phyloP scores from a whole-genome alignment of 257 asterid species.

The Striga asiatica region DNA sequence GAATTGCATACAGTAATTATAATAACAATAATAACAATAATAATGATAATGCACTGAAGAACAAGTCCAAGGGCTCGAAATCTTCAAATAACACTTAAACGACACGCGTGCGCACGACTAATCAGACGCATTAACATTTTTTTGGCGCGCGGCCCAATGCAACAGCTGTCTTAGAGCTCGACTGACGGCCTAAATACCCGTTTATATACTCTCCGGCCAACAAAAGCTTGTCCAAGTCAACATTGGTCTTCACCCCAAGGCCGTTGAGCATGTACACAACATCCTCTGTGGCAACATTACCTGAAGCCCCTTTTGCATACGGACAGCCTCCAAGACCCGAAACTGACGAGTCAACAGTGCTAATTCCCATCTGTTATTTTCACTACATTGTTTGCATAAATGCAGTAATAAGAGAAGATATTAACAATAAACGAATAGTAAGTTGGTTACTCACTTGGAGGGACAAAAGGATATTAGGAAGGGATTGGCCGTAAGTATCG shows the following conservation, averaged over 20 bases:
- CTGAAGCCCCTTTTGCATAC: constrained; percentile 87
- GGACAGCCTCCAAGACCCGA: constrained; percentile 94
- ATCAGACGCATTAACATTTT: constrained; percentile 23
- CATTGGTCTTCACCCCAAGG: constrained; percentile 54
- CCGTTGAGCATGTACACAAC: constrained; percentile 86
- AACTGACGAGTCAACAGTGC: constrained; percentile 81
- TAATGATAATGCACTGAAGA: neutral
- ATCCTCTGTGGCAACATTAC: constrained; percentile 90
- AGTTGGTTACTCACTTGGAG: constrained; percentile 60
- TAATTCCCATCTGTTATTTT: constrained; percentile 66
- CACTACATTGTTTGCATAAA: too few relatives aligned
- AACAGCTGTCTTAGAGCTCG: constrained; percentile 78
- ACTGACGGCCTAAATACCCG: constrained; percentile 46
- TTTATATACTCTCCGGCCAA: constrained; percentile 67
- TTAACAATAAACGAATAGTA: neutral
- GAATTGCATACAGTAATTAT: neutral
- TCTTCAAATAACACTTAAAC: neutral
- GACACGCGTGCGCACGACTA: neutral
- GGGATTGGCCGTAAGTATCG: constrained; percentile 87
- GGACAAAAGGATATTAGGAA: constrained; percentile 75
- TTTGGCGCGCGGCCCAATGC: constrained; percentile 43
- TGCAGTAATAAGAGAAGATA: too few relatives aligned
- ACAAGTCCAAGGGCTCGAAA: neutral
- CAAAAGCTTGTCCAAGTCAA: constrained; percentile 61
- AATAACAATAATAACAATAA: neutral